These are phyloP conservation scores for Cercospora nicotianae DNA, from an alignment of 2,329 filamentous ascomycete genomes.

Conservation along the genomic window DNA sequence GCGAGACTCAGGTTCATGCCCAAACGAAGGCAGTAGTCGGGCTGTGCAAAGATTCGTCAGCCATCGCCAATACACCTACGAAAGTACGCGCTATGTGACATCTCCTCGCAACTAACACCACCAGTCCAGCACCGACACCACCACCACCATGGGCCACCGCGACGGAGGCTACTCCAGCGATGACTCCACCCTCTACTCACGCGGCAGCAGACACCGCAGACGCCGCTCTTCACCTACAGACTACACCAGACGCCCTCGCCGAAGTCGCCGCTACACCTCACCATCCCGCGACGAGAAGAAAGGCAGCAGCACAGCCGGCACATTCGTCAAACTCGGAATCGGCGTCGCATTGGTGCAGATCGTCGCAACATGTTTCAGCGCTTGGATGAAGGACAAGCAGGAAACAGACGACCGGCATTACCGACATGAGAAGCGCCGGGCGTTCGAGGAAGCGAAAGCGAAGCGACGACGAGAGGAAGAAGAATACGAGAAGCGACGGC, in stretches of 20 bases:
- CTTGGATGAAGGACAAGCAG: constrained; percentile 17
- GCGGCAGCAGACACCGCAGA: constrained; percentile 11
- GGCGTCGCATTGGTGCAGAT: constrained; percentile 16
- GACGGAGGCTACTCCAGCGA: constrained; percentile 17
- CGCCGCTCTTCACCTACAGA: constrained; percentile 14
- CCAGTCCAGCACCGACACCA: neutral
- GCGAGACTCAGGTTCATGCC: neutral
- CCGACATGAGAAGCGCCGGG: constrained; percentile 15
- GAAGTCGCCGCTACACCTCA: constrained; percentile 13
- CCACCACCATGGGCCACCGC: constrained; percentile 13
- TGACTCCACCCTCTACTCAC: constrained; percentile 14
- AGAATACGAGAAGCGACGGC: constrained; percentile 15
- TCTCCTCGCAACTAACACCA: neutral
- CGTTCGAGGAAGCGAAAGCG: constrained; percentile 22
- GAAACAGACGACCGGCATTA: constrained; percentile 13
- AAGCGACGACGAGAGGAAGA: constrained; percentile 19
- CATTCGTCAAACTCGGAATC: constrained; percentile 17
- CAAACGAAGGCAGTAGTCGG: neutral
- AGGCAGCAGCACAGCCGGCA: constrained; percentile 15
- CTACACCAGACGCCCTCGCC: neutral
- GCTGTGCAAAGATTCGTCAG: constrained; percentile 8
- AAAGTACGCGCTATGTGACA: neutral
- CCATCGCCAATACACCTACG: neutral
- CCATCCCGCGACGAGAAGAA: constrained; percentile 11
- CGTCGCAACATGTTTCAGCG: constrained; percentile 14